These are phyloP conservation scores for Adansonia digitata DNA, from an alignment of 345 rosid genomes.

Conservation along the genomic window DNA sequence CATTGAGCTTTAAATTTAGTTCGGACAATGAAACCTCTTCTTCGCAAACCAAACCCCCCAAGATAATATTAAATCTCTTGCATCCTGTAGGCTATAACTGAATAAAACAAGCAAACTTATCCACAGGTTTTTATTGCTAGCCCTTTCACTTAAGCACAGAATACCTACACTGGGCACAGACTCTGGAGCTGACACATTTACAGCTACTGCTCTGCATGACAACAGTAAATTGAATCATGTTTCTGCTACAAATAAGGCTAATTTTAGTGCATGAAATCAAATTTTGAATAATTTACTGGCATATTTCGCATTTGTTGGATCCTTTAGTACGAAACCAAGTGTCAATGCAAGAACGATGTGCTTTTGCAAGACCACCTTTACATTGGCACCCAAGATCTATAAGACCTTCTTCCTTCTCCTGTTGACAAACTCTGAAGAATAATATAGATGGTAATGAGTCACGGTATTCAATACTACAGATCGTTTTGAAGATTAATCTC, in stretches of 20 bases:
- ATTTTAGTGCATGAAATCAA: neutral
- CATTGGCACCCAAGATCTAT: conserved; percentile 86
- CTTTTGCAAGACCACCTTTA: conserved; percentile 75
- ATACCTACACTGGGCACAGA: conserved; percentile 59
- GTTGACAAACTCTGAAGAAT: conserved; percentile 67
- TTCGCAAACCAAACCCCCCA: neutral
- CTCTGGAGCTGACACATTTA: conserved; percentile 68
- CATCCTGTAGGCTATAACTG: neutral
- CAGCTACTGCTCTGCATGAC: conserved; percentile 60
- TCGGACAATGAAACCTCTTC: neutral
- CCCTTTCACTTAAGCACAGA: conserved; percentile 13
- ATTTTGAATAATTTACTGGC: conserved; percentile 59
- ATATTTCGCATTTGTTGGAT: conserved; percentile 84
- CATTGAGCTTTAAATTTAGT: neutral
- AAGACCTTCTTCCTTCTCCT: conserved; percentile 75
- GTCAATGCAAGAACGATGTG: conserved; percentile 78
- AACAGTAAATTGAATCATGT: conserved; percentile 8
- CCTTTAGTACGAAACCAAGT: conserved; percentile 86
- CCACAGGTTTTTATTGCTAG: neutral
- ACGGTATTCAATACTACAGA: neutral
- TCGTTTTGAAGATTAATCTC: conserved; percentile 8
- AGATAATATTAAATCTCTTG: neutral
- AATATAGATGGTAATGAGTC: conserved; percentile 3
- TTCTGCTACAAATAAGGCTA: neutral
- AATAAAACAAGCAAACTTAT: conserved; percentile 7